Evolutionary conservation across 2,329 filamentous ascomycete genomes (phyloP).

Genomic region (Colletotrichum tanaceti): DNA sequence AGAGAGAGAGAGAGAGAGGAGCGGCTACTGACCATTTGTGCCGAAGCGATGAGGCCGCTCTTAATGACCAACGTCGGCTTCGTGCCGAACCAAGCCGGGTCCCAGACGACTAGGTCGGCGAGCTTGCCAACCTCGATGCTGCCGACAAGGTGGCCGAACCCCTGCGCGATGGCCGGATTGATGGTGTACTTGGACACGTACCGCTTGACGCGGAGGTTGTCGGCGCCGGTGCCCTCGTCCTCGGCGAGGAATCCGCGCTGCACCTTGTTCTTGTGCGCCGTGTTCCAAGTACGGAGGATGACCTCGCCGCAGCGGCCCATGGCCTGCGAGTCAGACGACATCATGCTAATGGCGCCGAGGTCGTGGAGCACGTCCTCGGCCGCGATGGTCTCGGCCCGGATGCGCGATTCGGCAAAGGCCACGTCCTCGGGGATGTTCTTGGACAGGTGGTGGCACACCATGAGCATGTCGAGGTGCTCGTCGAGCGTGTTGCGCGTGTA

Average conservation of each 20-base stretch:
- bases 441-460: conserved; percentile 96
- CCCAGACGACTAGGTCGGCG: conserved; percentile 90
- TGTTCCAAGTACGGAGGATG: conserved; percentile 93
- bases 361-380: conserved; percentile 97
- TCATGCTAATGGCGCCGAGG: conserved; percentile 95
- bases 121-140: conserved; percentile 90
- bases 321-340: conserved; percentile 94
- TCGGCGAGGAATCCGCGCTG: conserved; percentile 82
- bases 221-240: conserved; percentile 81
- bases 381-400: conserved; percentile 94
- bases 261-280: conserved; percentile 94
- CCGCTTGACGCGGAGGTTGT: conserved; percentile 92
- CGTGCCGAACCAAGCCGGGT: conserved; percentile 84
- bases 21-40: conserved; percentile 77
- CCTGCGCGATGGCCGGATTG: conserved; percentile 91
- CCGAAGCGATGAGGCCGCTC: conserved; percentile 84
- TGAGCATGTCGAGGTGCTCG: conserved; percentile 97
- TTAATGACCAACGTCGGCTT: conserved; percentile 88
- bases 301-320: conserved; percentile 98
- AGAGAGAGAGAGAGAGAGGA: conserved; percentile 4
- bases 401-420: conserved; percentile 93
- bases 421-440: conserved; percentile 96
- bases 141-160: conserved; percentile 87
- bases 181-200: conserved; percentile 97
- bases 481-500: conserved; percentile 93